A percentile compares a stretch with the other conserved stretches of the same genome.
These are phyloP conservation scores for Austropuccinia psidii DNA, from an alignment of 1,284 basidiomycete genomes.

Conservation along the genomic window DNA sequence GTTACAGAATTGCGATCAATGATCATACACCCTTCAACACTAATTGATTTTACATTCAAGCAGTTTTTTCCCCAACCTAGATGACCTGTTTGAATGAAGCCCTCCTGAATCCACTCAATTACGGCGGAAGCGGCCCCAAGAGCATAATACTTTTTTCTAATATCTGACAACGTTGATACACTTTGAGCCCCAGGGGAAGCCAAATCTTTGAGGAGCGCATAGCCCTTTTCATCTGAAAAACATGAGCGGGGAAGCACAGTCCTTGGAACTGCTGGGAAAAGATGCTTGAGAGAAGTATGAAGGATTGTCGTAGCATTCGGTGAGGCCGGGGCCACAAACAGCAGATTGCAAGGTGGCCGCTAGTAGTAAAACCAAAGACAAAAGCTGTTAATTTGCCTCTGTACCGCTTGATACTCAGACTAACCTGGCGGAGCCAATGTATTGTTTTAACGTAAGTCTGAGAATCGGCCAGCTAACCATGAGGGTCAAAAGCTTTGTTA, in stretches of 20 bases:
- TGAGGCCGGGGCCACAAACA: slow-evolving; percentile 29
- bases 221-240: slow-evolving; percentile 23
- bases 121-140: slow-evolving; percentile 33
- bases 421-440: slow-evolving; percentile 36
- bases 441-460: slow-evolving; percentile 34
- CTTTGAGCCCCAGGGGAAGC: slow-evolving; percentile 15
- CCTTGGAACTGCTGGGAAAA: slow-evolving; percentile 8
- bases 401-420: background rate
- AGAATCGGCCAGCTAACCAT: slow-evolving; percentile 29
- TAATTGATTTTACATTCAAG: slow-evolving; percentile 31
- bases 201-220: background rate
- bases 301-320: slow-evolving; percentile 18
- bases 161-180: slow-evolving; percentile 16
- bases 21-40: slow-evolving; percentile 34
- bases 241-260: slow-evolving; percentile 14
- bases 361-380: background rate
- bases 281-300: slow-evolving; percentile 22
- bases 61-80: slow-evolving; percentile 15
- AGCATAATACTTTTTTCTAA: slow-evolving; percentile 31
- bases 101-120: slow-evolving; percentile 30
- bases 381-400: background rate
- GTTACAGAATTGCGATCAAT: slow-evolving; percentile 24
- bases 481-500: background rate
- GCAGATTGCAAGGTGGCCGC: slow-evolving; percentile 22
- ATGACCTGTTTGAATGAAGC: slow-evolving; percentile 15